Conservation (phyloP, 2,329 filamentous ascomycete species). For the Fusarium sp. region DNA sequence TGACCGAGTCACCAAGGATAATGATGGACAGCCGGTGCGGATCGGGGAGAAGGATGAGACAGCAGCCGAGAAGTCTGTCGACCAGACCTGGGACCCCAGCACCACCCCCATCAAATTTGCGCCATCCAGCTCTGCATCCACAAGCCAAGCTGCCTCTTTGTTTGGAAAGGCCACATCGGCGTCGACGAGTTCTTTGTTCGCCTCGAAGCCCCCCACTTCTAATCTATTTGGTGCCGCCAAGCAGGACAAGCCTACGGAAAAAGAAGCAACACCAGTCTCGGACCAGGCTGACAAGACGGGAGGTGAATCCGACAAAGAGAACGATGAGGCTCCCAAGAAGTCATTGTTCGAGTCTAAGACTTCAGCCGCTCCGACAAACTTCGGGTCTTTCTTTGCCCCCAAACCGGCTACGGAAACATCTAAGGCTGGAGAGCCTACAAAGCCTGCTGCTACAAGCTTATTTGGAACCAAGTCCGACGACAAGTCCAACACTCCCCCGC, state of each 20-base stretch:
- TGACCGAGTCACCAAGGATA: conserved; percentile 62
- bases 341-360: conserved; percentile 45
- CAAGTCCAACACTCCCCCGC: conserved; percentile 35
- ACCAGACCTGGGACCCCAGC: conserved; percentile 56
- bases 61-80: conserved; percentile 42
- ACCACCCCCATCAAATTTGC: conserved; percentile 66
- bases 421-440: conserved; percentile 42
- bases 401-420: conserved; percentile 46
- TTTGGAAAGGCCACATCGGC: conserved; percentile 46
- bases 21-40: conserved; percentile 60
- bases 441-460: conserved; percentile 41
- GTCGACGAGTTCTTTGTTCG: conserved; percentile 48
- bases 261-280: conserved; percentile 38
- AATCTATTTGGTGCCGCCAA: conserved; percentile 51
- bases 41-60: conserved; percentile 43
- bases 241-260: conserved; percentile 42
- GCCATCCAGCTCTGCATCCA: conserved; percentile 44
- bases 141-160: conserved; percentile 44
- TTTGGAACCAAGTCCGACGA: conserved; percentile 52
- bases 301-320: conserved; percentile 57
- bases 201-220: conserved; percentile 49
- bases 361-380: conserved; percentile 42
- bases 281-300: conserved; percentile 47
- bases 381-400: conserved; percentile 46
- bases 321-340: conserved; percentile 51